Conservation (phyloP, 2,329 filamentous ascomycete genomes). For the Nannizziopsis barbatae region DNA sequence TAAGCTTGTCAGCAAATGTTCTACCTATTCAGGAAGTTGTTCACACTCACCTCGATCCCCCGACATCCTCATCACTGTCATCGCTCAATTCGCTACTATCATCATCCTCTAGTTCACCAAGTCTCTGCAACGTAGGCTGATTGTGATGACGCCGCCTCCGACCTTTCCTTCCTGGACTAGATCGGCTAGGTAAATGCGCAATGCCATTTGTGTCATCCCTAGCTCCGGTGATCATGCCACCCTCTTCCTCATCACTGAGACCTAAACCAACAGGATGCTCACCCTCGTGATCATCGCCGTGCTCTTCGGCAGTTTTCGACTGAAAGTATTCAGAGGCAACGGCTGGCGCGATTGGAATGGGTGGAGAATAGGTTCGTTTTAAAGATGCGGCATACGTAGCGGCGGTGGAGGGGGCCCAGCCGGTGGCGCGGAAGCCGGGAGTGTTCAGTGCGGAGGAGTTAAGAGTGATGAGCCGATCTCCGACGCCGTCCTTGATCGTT, state of each 20-base stretch:
- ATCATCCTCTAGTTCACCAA: conserved; percentile 46
- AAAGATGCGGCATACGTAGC: conserved; percentile 38
- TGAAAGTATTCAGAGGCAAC: conserved; percentile 54
- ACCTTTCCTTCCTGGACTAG: conserved; percentile 15
- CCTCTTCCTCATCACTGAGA: conserved; percentile 47
- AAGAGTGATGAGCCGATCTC: conserved; percentile 54
- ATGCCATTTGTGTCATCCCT: conserved; percentile 45
- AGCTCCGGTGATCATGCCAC: conserved; percentile 51
- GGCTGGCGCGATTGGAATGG: conserved; percentile 49
- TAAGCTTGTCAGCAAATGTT: conserved; percentile 17
- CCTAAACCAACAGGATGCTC: conserved; percentile 15
- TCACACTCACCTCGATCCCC: conserved; percentile 31
- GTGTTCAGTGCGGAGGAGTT: conserved; percentile 53
- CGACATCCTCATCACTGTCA: conserved; percentile 53
- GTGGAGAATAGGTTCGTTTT: conserved; percentile 55
- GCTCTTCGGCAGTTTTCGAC: conserved; percentile 15
- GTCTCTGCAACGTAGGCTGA: conserved; percentile 18
- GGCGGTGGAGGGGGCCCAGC: conserved; percentile 44
- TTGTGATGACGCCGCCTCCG: conserved; percentile 11
- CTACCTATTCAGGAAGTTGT: background rate
- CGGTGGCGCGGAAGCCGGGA: conserved; percentile 53
- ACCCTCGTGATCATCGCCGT: conserved; percentile 23
- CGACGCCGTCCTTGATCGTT: conserved; percentile 54
- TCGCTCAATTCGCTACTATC: conserved; percentile 57
- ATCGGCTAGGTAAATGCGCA: conserved; percentile 33